phyloP scores from a whole-genome alignment of 306 rosid genomes.

The Morella rubra region DNA sequence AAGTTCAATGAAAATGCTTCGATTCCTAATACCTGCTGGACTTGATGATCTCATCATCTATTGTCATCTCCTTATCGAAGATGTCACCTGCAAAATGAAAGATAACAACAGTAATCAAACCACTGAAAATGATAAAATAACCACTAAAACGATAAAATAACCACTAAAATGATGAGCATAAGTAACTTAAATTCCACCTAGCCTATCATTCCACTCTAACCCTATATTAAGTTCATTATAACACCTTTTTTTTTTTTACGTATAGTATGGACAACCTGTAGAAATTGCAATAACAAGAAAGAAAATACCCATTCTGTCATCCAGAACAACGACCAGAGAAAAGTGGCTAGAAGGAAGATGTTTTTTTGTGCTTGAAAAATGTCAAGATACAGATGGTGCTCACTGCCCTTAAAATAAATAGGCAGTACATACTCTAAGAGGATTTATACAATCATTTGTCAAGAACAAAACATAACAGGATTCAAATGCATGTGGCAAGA shows the following conservation, averaged over 20 bases:
- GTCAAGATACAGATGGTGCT: not conserved
- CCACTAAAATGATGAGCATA: not conserved
- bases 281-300: not conserved
- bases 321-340: not conserved
- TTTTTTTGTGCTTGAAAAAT: not conserved
- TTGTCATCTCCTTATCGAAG: constrained; percentile 35
- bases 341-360: not conserved
- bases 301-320: not conserved
- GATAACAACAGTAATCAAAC: not conserved
- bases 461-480: not conserved
- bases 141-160: not conserved
- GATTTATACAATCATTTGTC: not conserved
- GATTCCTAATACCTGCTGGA: constrained; percentile 44
- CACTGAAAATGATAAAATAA: not conserved
- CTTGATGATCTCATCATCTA: constrained; percentile 41
- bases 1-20: constrained; percentile 5
- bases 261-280: not conserved
- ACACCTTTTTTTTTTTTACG: not conserved
- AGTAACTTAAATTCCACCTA: not conserved
- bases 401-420: not conserved
- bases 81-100: constrained; percentile 39
- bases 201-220: not conserved
- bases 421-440: not conserved
- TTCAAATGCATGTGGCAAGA: not conserved
- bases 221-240: not conserved